These are phyloP conservation scores for Cryptomeria japonica DNA, from an alignment of 75 land plant species.

Conservation along the genomic window DNA sequence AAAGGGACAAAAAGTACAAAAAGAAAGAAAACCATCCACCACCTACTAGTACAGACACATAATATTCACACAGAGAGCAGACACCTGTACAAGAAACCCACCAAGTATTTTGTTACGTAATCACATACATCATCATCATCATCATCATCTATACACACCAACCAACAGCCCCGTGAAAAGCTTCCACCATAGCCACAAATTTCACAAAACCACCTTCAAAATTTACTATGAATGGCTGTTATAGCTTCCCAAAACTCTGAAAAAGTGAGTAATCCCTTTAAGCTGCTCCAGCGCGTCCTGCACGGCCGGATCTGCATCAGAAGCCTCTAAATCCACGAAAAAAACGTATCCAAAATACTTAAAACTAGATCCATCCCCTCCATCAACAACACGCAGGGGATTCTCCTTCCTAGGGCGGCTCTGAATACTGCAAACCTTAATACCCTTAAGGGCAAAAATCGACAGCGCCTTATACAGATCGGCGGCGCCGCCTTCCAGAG, in stretches of 20 bases:
- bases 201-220: neutral
- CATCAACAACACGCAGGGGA: constrained; percentile 22
- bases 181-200: no score
- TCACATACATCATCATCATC: no score
- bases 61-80: neutral
- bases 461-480: constrained; percentile 36
- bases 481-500: constrained; percentile 24
- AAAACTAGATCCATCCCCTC: neutral
- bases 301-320: constrained; percentile 13
- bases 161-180: no score
- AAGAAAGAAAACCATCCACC: no score
- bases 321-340: constrained; percentile 30
- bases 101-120: no score
- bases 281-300: constrained; percentile 12
- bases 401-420: constrained; percentile 19
- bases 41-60: no score
- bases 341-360: constrained; percentile 38
- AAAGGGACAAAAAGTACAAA: no score
- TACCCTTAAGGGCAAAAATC: constrained; percentile 12
- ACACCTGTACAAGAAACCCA: neutral
- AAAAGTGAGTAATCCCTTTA: neutral
- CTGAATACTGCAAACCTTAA: constrained; percentile 18
- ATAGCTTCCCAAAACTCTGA: constrained; percentile 4
- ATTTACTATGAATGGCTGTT: neutral
- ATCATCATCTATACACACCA: neutral